Conservation (phyloP, 108 stramenopile genomes). For the Aurantiochytrium sp. region DNA sequence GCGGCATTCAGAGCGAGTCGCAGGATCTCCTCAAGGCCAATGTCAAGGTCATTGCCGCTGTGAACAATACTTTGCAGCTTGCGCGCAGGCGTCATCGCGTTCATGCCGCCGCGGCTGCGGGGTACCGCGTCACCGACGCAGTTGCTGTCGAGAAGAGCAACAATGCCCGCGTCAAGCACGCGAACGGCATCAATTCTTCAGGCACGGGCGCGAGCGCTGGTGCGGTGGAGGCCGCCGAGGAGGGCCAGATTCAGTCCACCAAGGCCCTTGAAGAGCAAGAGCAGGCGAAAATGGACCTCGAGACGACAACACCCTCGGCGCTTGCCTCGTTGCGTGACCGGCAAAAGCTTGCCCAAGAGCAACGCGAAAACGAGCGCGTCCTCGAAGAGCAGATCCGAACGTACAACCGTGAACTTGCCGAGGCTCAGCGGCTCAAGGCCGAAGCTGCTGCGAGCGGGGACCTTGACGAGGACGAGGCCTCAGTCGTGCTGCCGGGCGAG, state of each 20-base stretch:
- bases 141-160: neutral
- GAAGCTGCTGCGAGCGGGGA: neutral
- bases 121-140: neutral
- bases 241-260: neutral
- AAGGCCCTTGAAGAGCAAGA: neutral
- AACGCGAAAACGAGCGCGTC: neutral
- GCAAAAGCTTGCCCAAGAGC: neutral
- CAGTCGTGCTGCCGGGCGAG: neutral
- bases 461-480: neutral
- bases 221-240: neutral
- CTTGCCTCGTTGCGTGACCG: neutral
- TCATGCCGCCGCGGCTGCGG: neutral
- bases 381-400: neutral
- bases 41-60: slow-evolving; percentile 15
- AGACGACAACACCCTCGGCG: neutral
- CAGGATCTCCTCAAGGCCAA: slow-evolving; percentile 11
- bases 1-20: neutral
- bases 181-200: neutral
- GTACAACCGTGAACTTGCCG: neutral
- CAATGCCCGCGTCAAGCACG: neutral
- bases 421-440: neutral
- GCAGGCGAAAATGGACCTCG: neutral
- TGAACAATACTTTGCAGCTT: slow-evolving; percentile 10
- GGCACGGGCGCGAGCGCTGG: slow-evolving; percentile 4
- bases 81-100: neutral